phyloP scores from a whole-genome alignment of 805 yeast species.

The Myxozyma nipponensis region DNA sequence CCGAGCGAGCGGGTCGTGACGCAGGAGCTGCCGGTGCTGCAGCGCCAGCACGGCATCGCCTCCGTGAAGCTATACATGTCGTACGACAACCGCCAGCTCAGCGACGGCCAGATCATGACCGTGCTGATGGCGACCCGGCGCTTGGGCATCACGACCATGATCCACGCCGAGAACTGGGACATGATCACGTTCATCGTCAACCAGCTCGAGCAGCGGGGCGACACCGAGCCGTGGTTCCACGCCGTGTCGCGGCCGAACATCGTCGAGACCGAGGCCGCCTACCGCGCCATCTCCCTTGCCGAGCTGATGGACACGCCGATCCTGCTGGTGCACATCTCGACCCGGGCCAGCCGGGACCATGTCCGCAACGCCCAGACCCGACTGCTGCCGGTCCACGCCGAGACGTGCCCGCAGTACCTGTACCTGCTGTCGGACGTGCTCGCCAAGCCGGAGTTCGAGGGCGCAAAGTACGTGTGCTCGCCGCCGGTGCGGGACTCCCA shows the following conservation, averaged over 20 bases:
- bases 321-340: conserved; percentile 48
- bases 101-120: conserved; percentile 42
- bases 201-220: conserved; percentile 40
- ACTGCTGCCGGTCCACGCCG: conserved; percentile 45
- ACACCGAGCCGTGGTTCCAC: conserved; percentile 46
- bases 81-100: conserved; percentile 43
- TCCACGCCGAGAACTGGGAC: conserved; percentile 52
- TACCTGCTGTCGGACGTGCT: conserved; percentile 43
- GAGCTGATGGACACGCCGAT: conserved; percentile 46
- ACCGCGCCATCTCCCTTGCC: conserved; percentile 46
- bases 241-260: conserved; percentile 45
- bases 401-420: conserved; percentile 51
- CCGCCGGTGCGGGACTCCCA: conserved; percentile 47
- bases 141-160: conserved; percentile 46
- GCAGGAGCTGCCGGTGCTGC: conserved; percentile 38
- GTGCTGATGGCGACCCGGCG: conserved; percentile 42
- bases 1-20: conserved; percentile 35
- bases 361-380: conserved; percentile 45
- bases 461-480: conserved; percentile 50
- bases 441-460: conserved; percentile 42
- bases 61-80: conserved; percentile 47
- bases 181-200: conserved; percentile 43
- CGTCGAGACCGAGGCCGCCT: conserved; percentile 51
- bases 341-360: conserved; percentile 42
- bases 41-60: conserved; percentile 40